A percentile compares a stretch with the other conserved stretches of the same genome.
Conservation (phyloP, 2,329 filamentous ascomycete genomes). For the Neospermospora avenae region DNA sequence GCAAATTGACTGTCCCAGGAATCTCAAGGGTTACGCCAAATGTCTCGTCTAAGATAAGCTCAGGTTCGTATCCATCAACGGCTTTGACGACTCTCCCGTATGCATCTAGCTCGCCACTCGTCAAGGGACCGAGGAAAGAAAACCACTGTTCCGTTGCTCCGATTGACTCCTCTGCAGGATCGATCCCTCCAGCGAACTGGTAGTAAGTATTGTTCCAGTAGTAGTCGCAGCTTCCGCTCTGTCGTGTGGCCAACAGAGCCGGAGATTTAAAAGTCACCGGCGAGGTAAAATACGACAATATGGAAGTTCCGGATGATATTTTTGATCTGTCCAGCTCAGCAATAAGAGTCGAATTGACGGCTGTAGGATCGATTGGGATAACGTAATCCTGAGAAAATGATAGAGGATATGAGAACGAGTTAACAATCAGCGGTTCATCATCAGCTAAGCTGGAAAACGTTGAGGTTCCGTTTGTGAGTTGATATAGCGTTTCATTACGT, state of each 20-base stretch:
- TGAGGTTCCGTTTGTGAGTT: constrained; percentile 17
- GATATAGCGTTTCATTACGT: constrained; percentile 23
- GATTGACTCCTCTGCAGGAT: constrained; percentile 18
- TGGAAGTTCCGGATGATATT: constrained; percentile 10
- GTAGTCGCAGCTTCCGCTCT: constrained; percentile 24
- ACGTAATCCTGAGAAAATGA: constrained; percentile 17
- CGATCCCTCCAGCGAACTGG: constrained; percentile 24
- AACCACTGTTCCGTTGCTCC: constrained; percentile 27
- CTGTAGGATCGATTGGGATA: constrained; percentile 11
- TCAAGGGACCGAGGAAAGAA: constrained; percentile 9
- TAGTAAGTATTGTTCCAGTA: constrained; percentile 29
- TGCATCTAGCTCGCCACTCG: constrained; percentile 1
- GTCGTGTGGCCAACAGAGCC: constrained; percentile 14
- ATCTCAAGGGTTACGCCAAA: constrained; percentile 17
- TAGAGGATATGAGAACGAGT: constrained; percentile 20
- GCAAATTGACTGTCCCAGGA: constrained; percentile 11
- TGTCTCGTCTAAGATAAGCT: constrained; percentile 21
- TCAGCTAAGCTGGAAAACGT: constrained; percentile 12
- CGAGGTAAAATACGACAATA: constrained; percentile 23
- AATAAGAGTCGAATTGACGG: constrained; percentile 17
- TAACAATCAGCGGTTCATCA: constrained; percentile 2
- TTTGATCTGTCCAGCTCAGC: constrained; percentile 20
- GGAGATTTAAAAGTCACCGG: constrained; percentile 8
- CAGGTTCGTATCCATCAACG: constrained; percentile 27
- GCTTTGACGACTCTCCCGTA: constrained; percentile 28